Percentiles rank a stretch among this genome's conserved stretches.
These are phyloP conservation scores for Peniophora sp. DNA, from an alignment of 1,284 basidiomycete genomes.

Conservation along the genomic window DNA sequence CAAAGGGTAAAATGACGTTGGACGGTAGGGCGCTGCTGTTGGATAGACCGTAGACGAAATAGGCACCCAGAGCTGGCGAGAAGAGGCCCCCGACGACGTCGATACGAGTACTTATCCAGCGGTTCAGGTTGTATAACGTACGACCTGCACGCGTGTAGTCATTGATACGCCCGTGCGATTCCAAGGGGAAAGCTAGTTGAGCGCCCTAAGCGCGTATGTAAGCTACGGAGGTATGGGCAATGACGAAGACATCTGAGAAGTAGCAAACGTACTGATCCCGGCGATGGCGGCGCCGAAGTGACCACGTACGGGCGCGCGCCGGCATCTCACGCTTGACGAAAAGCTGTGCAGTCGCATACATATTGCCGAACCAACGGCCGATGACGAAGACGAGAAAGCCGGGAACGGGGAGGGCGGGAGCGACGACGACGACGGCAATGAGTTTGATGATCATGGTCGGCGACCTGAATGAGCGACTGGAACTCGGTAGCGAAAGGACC, in stretches of 20 bases:
- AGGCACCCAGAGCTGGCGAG: constrained; percentile 42
- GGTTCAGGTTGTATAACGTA: constrained; percentile 47
- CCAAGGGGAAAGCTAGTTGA: constrained; percentile 36
- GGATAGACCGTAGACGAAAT: constrained; percentile 39
- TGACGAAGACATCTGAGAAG: neutral
- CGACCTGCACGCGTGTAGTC: constrained; percentile 36
- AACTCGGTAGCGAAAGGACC: constrained; percentile 19
- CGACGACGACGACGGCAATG: constrained; percentile 35
- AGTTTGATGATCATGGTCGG: constrained; percentile 31
- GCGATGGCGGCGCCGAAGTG: constrained; percentile 63
- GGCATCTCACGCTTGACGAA: constrained; percentile 69
- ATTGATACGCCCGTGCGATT: constrained; percentile 40
- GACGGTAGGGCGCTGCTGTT: constrained; percentile 29
- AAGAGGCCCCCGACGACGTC: constrained; percentile 44
- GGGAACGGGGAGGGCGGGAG: constrained; percentile 34
- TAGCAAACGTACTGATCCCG: constrained; percentile 46
- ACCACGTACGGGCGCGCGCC: constrained; percentile 57
- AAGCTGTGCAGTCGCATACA: constrained; percentile 67
- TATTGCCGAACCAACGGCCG: constrained; percentile 37
- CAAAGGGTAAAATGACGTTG: constrained; percentile 39
- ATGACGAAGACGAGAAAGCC: constrained; percentile 31
- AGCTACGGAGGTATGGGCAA: constrained; percentile 26
- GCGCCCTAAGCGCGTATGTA: constrained; percentile 57
- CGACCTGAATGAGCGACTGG: constrained; percentile 19
- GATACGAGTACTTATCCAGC: constrained; percentile 51